These are phyloP conservation scores for Penicillium sp. DNA, from an alignment of 2,329 filamentous ascomycete species.

Conservation along the genomic window DNA sequence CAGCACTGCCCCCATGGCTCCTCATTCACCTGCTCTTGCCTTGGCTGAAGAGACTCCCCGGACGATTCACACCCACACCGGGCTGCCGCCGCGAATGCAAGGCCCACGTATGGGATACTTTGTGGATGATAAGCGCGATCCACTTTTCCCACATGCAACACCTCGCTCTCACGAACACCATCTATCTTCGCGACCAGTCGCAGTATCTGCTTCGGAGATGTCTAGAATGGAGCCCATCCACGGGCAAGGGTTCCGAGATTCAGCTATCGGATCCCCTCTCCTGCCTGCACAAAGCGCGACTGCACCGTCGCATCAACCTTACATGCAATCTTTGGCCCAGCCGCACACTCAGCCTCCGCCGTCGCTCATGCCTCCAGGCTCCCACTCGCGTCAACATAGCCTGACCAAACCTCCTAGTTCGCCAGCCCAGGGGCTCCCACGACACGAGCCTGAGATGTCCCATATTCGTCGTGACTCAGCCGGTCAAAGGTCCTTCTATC, in stretches of 20 bases:
- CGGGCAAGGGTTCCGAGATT: slow-evolving; percentile 27
- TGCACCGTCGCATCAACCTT: slow-evolving; percentile 31
- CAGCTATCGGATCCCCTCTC: slow-evolving; percentile 28
- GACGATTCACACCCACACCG: slow-evolving; percentile 37
- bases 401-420: slow-evolving; percentile 42
- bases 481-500: slow-evolving; percentile 40
- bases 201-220: slow-evolving; percentile 36
- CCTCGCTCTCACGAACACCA: slow-evolving; percentile 36
- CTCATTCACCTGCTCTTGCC: slow-evolving; percentile 22
- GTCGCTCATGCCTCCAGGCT: slow-evolving; percentile 30
- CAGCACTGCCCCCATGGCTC: slow-evolving; percentile 34
- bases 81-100: slow-evolving; percentile 37
- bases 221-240: slow-evolving; percentile 40
- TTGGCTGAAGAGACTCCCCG: slow-evolving; percentile 42
- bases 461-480: slow-evolving; percentile 43
- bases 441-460: slow-evolving; percentile 39
- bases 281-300: slow-evolving; percentile 24
- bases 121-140: slow-evolving; percentile 46
- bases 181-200: slow-evolving; percentile 37
- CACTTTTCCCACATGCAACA: slow-evolving; percentile 30
- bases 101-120: slow-evolving; percentile 53
- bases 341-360: slow-evolving; percentile 29
- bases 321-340: slow-evolving; percentile 29
- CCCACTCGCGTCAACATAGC: slow-evolving; percentile 45
- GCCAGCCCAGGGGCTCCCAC: slow-evolving; percentile 34